Evolutionary conservation across 2,329 filamentous ascomycete species (phyloP).

Genomic region (Cytospora paraplurivora): DNA sequence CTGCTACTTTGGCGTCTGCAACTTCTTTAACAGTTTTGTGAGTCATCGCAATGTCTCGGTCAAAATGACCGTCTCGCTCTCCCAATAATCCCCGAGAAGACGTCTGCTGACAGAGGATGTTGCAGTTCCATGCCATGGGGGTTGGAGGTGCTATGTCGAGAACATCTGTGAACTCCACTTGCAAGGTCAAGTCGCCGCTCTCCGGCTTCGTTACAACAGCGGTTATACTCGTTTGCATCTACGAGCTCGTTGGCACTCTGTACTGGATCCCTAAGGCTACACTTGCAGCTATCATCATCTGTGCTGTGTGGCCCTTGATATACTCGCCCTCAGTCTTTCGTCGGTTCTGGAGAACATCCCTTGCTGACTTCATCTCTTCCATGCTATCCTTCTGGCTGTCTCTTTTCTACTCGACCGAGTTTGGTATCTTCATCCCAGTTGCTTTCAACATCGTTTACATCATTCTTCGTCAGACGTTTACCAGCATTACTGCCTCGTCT

Average conservation of each 20-base stretch:
- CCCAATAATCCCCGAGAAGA: not conserved
- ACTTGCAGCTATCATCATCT: constrained; percentile 67
- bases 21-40: constrained; percentile 62
- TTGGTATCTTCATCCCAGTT: constrained; percentile 60
- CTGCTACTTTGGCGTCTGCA: constrained; percentile 62
- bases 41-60: not conserved
- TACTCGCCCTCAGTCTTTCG: constrained; percentile 61
- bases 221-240: constrained; percentile 64
- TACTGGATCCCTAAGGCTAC: constrained; percentile 71
- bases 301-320: constrained; percentile 64
- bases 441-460: constrained; percentile 66
- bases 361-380: constrained; percentile 64
- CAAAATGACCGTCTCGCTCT: not conserved
- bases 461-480: constrained; percentile 60
- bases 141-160: constrained; percentile 68
- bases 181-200: constrained; percentile 62
- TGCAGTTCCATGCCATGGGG: constrained; percentile 60
- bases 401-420: constrained; percentile 61
- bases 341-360: constrained; percentile 63
- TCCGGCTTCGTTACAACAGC: constrained; percentile 62
- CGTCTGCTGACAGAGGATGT: not conserved
- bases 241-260: constrained; percentile 60
- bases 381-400: constrained; percentile 68
- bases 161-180: constrained; percentile 67
- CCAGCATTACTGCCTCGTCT: constrained; percentile 40